A percentile compares a stretch with the other conserved stretches of the same genome.
Conservation (phyloP, 495 filamentous ascomycete genomes). For the Aspergillus saccharolyticus region DNA sequence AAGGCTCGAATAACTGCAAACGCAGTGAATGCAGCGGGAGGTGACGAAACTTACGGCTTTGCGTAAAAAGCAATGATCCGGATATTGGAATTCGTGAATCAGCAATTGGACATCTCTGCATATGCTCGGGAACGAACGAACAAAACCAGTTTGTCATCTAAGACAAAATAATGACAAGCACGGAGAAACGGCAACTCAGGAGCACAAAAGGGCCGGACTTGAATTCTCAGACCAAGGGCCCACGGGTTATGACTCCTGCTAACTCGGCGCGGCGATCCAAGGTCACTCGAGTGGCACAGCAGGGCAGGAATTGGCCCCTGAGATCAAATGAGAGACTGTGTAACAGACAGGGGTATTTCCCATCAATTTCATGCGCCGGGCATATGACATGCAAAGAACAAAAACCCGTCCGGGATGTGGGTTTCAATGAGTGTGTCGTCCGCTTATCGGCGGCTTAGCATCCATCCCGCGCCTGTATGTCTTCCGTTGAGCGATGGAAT, state of each 20-base stretch:
- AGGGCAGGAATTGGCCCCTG: conserved; percentile 7
- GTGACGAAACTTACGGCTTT: conserved; percentile 13
- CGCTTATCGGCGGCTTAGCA: conserved; percentile 15
- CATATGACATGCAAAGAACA: conserved; percentile 5
- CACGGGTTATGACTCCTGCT: conserved; percentile 8
- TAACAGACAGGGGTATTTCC: conserved; percentile 10
- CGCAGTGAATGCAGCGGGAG: conserved; percentile 3
- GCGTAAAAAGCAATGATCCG: conserved; percentile 10
- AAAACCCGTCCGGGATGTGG: conserved; percentile 1
- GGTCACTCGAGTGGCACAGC: conserved; percentile 19
- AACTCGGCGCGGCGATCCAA: conserved; percentile 11
- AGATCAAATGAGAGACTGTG: conserved; percentile 12
- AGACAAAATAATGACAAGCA: neutral
- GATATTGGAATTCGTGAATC: conserved; percentile 18
- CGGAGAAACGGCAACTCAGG: neutral
- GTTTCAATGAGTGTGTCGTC: neutral
- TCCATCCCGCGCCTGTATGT: neutral
- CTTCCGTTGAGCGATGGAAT: conserved; percentile 1
- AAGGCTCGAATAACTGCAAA: conserved; percentile 1
- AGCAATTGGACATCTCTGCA: conserved; percentile 40
- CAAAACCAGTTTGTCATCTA: neutral
- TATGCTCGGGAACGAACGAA: conserved; percentile 15
- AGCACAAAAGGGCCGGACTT: conserved; percentile 3
- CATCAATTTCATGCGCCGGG: conserved; percentile 1
- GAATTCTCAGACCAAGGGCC: conserved; percentile 5